Base-by-base conservation (phyloP, 441 rosid genomes). In the Mallotus japonicus region DNA sequence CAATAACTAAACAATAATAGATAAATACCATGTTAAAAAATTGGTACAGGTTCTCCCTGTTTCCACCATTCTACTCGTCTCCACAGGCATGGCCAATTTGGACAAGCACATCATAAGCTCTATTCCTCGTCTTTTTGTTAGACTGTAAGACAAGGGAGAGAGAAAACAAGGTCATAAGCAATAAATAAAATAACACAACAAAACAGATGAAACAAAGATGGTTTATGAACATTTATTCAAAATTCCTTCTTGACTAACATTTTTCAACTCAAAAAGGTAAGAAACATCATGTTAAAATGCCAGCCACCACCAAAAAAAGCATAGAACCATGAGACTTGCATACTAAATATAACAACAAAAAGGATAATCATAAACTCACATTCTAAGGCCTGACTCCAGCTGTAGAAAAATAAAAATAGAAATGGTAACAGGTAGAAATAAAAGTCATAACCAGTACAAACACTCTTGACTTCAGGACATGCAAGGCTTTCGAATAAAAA, bases 21-120 rank as follows among this genome's bases (percentile, higher is more conserved):
- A 50, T 47, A 51, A 61, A 65, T 82, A 95, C 99, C 98, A 93
- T 85, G 79, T 85, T 88, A 81, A 95, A 93, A 76, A 88, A 86
- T 8, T 90, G 87, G 79, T 80, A 77, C 83, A 95, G 80, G 73
- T 88, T 81, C 73, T 91, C 99, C 78, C 71, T 86, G 71, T 80
- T 85, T 79, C 99, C 97, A 68, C 96, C 96, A 72, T 82, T 85
- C 70, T 88, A 91, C 81, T 86, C 96, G 84, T 95, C 97, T 69
- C 93, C 97, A 77, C 81, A 95, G 62, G 92, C 92, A 87, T 85
- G 95, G 32, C 95, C 98, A 77, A 93, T 91, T 85, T 93, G 95
- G 71, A 95, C 95, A 79, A 95, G 95, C 64, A 93, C 85, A 47
- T 90, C 96, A 67, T 91, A 93, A 64, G 99, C 98, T 82, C 96